Percentiles rank a stretch among this genome's conserved stretches.
Conservation (phyloP, 129 eudicot genomes). For the Arctium minus region DNA sequence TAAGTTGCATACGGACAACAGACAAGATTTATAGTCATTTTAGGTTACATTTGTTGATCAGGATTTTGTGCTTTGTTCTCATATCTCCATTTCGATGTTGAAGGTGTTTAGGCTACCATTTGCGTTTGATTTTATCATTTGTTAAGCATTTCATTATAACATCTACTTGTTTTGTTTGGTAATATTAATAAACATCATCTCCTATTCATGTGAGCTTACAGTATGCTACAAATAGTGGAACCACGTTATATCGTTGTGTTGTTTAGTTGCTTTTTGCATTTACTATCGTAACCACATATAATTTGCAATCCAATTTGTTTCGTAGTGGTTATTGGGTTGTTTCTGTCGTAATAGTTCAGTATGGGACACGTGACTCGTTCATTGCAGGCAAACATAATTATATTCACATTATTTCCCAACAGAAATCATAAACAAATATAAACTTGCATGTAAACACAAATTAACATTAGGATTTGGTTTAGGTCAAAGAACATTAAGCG, state of each 20-base stretch:
- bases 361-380: neutral
- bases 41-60: neutral
- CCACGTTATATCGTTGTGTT: neutral
- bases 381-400: neutral
- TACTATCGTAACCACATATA: neutral
- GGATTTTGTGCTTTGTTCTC: neutral
- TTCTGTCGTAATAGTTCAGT: neutral
- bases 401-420: neutral
- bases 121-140: too few relatives aligned
- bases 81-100: neutral
- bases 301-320: neutral
- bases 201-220: too few relatives aligned
- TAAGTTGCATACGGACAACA: too few relatives aligned
- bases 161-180: too few relatives aligned
- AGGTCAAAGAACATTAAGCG: conserved; percentile 2
- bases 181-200: too few relatives aligned
- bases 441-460: neutral
- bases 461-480: neutral
- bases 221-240: too few relatives aligned
- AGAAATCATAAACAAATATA: neutral
- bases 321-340: neutral
- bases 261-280: neutral
- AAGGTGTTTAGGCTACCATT: neutral
- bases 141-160: too few relatives aligned
- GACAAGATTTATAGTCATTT: neutral